phyloP scores from a whole-genome alignment of 108 stramenopile species.

The Nitzschia inconspicua region DNA sequence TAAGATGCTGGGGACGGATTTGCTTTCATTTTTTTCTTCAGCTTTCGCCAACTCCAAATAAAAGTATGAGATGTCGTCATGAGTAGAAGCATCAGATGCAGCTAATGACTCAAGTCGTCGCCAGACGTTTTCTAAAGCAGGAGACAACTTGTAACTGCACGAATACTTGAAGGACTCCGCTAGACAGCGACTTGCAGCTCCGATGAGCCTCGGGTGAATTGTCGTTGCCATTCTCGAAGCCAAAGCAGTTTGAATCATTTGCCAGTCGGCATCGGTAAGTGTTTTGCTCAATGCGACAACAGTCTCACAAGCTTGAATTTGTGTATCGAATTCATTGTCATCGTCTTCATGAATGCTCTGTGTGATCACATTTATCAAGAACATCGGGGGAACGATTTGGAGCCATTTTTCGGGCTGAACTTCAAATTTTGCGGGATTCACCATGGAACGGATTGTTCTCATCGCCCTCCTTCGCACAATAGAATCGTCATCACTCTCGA shows the following conservation, averaged over 20 bases:
- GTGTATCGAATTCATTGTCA: conserved; percentile 30
- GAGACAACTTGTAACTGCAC: conserved; percentile 2
- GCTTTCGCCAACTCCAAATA: conserved; percentile 9
- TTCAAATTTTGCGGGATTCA: background rate
- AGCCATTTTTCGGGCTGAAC: background rate
- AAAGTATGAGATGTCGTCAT: conserved; percentile 7
- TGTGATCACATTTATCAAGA: conserved; percentile 13
- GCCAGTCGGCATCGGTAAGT: conserved; percentile 5
- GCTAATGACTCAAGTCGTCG: conserved; percentile 15
- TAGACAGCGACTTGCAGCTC: conserved; percentile 17
- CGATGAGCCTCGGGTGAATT: conserved; percentile 14
- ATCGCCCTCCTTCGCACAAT: conserved; percentile 36
- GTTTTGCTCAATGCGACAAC: conserved; percentile 1
- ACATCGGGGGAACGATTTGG: too few relatives aligned
- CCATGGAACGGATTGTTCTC: conserved; percentile 28
- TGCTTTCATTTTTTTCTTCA: background rate
- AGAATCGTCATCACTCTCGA: conserved; percentile 20
- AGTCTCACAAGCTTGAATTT: conserved; percentile 30
- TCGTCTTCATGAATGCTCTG: conserved; percentile 15
- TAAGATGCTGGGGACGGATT: conserved; percentile 4
- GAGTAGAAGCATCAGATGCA: background rate
- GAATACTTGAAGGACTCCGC: conserved; percentile 19
- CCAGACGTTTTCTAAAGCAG: conserved; percentile 32
- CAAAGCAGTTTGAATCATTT: conserved; percentile 15
- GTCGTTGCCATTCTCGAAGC: conserved; percentile 20